Evolutionary conservation across 2,329 filamentous ascomycete genomes (phyloP).

Genomic region (Kalaharituber pfeilii): DNA sequence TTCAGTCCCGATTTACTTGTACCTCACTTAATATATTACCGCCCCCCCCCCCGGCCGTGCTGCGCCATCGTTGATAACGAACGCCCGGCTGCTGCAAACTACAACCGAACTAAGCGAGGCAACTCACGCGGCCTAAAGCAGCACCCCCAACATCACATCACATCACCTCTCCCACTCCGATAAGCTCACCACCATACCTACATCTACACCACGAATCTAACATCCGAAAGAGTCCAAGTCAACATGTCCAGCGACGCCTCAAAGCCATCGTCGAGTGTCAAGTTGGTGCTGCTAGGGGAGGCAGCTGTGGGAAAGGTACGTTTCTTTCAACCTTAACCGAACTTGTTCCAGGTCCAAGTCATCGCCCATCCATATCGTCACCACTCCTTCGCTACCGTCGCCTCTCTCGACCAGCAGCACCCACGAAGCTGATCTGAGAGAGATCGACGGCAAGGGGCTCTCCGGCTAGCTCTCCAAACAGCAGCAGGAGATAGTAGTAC

Average conservation of each 20-base stretch:
- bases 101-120: neutral
- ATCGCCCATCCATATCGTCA: too few relatives aligned
- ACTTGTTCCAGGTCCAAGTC: too few relatives aligned
- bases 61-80: neutral
- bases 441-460: too few relatives aligned
- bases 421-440: too few relatives aligned
- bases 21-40: neutral
- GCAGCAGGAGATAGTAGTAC: too few relatives aligned
- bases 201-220: neutral
- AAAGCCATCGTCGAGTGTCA: conserved; percentile 98
- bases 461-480: too few relatives aligned
- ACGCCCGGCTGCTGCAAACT: neutral
- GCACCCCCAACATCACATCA: neutral
- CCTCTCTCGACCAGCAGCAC: too few relatives aligned
- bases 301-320: conserved; percentile 93
- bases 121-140: neutral
- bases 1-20: neutral
- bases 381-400: too few relatives aligned
- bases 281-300: conserved; percentile 93
- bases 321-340: too few relatives aligned
- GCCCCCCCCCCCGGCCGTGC: neutral
- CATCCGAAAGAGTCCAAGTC: conserved; percentile 38
- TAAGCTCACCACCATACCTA: neutral
- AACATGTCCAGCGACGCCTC: too few relatives aligned
- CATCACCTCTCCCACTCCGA: neutral